Percentiles rank a stretch among this genome's conserved stretches.
Evolutionary conservation across 176 grass and related monocot genomes (phyloP).

Genomic region (Bromus sterilis): DNA sequence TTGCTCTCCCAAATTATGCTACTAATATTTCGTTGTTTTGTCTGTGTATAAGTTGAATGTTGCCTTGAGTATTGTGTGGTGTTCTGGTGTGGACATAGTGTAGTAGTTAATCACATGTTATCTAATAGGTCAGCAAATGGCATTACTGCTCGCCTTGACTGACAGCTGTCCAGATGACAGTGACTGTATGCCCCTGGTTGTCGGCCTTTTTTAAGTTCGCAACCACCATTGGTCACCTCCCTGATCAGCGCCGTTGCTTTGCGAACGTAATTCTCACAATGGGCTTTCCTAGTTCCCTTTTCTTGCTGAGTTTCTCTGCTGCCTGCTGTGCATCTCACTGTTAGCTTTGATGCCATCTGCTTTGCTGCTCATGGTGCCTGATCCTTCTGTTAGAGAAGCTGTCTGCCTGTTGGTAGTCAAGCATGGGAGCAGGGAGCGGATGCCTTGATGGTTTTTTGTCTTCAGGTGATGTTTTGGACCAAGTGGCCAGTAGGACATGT

Average conservation of each 20-base stretch:
- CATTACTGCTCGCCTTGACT: not conserved
- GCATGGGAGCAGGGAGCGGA: not conserved
- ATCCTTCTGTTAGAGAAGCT: not conserved
- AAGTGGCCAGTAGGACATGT: not conserved
- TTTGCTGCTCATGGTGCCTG: not conserved
- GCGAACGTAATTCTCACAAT: not conserved
- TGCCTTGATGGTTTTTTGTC: not conserved
- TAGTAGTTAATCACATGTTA: not conserved
- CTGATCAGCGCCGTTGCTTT: not conserved
- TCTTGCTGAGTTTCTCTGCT: not conserved
- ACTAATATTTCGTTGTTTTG: not conserved
- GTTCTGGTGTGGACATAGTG: not conserved
- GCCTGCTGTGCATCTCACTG: not conserved
- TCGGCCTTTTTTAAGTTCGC: not conserved
- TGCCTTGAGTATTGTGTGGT: not conserved
- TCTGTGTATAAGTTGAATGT: not conserved
- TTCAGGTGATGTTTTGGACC: not conserved
- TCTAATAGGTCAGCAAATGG: not conserved
- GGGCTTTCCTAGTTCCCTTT: not conserved
- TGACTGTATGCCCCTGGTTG: not conserved
- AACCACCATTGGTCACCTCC: not conserved
- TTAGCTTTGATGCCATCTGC: not conserved
- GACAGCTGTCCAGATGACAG: not conserved
- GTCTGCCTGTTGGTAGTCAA: not conserved
- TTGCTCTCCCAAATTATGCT: not conserved